Conservation (phyloP, 352 stramenopile species). For the Pythium guiyangense region DNA sequence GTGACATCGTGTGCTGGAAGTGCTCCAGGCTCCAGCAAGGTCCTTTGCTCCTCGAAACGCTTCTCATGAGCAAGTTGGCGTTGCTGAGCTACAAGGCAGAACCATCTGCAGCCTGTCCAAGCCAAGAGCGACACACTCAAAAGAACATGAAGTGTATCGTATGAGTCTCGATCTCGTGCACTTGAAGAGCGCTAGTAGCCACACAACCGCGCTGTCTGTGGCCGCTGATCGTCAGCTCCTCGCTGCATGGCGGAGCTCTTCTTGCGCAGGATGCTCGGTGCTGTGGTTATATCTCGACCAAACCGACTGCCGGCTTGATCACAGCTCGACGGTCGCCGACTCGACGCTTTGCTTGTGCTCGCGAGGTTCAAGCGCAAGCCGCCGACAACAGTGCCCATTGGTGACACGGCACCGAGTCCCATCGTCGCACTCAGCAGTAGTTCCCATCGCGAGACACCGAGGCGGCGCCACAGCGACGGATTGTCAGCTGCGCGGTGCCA, state of each 20-base stretch:
- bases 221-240: constrained; percentile 2
- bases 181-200: not conserved
- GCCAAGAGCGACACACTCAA: no score
- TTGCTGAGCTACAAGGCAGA: no score
- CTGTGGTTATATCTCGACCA: not conserved
- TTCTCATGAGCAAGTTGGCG: no score
- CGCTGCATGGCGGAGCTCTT: not conserved
- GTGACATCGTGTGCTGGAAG: no score
- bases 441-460: constrained; percentile 70
- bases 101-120: no score
- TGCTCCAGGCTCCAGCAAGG: no score
- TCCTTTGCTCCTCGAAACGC: no score
- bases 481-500: constrained; percentile 71
- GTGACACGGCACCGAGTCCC: constrained; percentile 37
- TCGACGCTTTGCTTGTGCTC: constrained; percentile 5
- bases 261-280: constrained; percentile 5
- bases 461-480: constrained; percentile 48
- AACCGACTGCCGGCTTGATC: constrained; percentile 19
- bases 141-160: no score
- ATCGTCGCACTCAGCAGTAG: constrained; percentile 53
- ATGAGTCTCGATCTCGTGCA: no score
- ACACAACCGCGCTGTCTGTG: constrained; percentile 9
- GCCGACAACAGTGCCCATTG: constrained; percentile 30
- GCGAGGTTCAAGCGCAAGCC: constrained; percentile 15
- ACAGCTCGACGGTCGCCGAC: constrained; percentile 25